Conservation (phyloP, 2,329 filamentous ascomycete genomes). For the Colletotrichum lini region DNA sequence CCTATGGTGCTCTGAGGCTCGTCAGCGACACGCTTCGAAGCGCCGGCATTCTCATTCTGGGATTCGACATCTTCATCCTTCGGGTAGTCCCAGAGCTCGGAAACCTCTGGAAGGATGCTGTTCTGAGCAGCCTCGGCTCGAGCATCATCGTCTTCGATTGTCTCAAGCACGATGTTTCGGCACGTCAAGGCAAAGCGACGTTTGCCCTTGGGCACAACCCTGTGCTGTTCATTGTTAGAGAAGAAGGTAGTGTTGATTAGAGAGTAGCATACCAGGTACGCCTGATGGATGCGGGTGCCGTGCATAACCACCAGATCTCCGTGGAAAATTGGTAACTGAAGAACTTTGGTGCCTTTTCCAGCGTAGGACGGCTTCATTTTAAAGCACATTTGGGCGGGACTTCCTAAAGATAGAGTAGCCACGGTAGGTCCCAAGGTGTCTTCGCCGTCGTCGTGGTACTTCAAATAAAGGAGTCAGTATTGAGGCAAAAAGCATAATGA, state of each 20-base stretch:
- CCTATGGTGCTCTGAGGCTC: not conserved
- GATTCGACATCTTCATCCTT: not conserved
- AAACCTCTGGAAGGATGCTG: constrained; percentile 51
- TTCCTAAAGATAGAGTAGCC: constrained; percentile 73
- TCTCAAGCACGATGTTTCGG: constrained; percentile 63
- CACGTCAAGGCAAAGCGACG: constrained; percentile 71
- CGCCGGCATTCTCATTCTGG: not conserved
- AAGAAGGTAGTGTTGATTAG: not conserved
- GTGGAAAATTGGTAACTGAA: constrained; percentile 66
- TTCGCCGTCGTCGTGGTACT: constrained; percentile 79
- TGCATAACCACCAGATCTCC: constrained; percentile 78
- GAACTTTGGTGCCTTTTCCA: constrained; percentile 42
- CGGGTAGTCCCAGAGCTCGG: constrained; percentile 21
- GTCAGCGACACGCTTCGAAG: constrained; percentile 10
- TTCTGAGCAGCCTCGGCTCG: constrained; percentile 48
- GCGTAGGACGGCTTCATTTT: constrained; percentile 63
- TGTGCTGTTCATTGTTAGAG: constrained; percentile 58
- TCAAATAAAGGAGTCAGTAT: constrained; percentile 6
- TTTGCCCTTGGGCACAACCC: constrained; percentile 64
- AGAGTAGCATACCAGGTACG: constrained; percentile 64
- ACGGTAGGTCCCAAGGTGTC: constrained; percentile 73
- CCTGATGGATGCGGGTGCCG: constrained; percentile 69
- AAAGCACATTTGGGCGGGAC: constrained; percentile 70
- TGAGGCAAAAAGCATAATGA: not conserved
- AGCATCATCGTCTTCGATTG: constrained; percentile 51